A percentile compares a stretch with the other conserved stretches of the same genome.
Evolutionary conservation across 2,329 filamentous ascomycete species (phyloP).

Genomic region (Pseudodiploospora longispora): DNA sequence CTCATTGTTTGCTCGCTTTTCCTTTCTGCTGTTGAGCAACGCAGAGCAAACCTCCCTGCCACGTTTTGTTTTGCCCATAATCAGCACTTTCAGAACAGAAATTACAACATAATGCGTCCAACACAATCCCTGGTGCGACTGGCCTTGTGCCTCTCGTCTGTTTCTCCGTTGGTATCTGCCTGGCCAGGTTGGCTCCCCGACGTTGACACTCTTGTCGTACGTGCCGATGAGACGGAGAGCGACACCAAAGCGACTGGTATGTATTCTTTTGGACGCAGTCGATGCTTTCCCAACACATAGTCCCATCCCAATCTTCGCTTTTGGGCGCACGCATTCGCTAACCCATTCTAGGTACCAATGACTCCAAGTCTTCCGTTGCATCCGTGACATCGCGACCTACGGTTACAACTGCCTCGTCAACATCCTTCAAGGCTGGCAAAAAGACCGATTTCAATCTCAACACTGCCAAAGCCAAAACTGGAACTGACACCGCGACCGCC

Average conservation of each 20-base stretch:
- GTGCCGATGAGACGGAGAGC: constrained; percentile 28
- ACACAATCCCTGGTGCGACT: constrained; percentile 37
- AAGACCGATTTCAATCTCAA: constrained; percentile 27
- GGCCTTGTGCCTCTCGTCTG: constrained; percentile 41
- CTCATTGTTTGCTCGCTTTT: too few relatives aligned
- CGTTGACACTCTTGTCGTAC: constrained; percentile 43
- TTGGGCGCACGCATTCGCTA: too few relatives aligned
- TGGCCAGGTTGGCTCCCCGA: constrained; percentile 51
- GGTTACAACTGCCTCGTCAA: constrained; percentile 1
- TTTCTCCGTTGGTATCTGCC: constrained; percentile 43
- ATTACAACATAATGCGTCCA: constrained; percentile 37
- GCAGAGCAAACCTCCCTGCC: too few relatives aligned
- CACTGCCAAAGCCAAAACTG: constrained; percentile 24
- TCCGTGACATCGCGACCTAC: too few relatives aligned
- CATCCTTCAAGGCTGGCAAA: constrained; percentile 13
- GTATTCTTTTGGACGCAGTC: background rate
- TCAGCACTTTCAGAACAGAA: too few relatives aligned
- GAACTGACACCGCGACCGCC: constrained; percentile 12
- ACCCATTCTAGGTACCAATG: background rate
- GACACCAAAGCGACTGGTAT: constrained; percentile 8
- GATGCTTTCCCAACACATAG: too few relatives aligned
- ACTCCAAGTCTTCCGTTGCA: background rate
- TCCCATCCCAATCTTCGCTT: too few relatives aligned
- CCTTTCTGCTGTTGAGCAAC: too few relatives aligned
- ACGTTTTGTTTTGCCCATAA: too few relatives aligned